Conservation (phyloP, 345 rosid genomes). For the Kernera saxatilis region DNA sequence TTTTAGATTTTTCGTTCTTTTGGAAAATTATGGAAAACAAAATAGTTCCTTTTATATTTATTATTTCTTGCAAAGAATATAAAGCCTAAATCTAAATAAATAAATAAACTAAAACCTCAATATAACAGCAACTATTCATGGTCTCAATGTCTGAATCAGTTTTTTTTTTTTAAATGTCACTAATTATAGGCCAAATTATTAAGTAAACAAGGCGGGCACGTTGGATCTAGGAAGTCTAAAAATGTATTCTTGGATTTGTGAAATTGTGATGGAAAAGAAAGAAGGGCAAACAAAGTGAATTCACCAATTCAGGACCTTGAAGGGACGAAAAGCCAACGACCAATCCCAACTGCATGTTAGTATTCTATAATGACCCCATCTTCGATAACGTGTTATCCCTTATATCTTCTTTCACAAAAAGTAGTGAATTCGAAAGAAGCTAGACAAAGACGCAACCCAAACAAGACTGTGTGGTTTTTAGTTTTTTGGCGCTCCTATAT, state of each 20-base stretch:
- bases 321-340: slow-evolving; percentile 15
- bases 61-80: too few species aligned
- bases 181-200: neutral
- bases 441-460: neutral
- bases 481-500: neutral
- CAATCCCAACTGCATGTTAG: neutral
- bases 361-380: slow-evolving; percentile 5
- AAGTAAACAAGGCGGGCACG: slow-evolving; percentile 14
- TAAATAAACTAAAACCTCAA: too few species aligned
- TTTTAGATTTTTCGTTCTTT: too few species aligned
- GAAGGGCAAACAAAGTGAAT: neutral
- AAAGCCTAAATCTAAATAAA: too few species aligned
- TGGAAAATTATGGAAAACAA: too few species aligned
- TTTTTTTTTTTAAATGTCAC: too few species aligned
- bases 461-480: neutral
- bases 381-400: neutral
- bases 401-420: neutral
- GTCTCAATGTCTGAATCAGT: too few species aligned
- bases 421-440: neutral
- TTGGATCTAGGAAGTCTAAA: neutral
- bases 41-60: too few species aligned
- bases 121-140: too few species aligned
- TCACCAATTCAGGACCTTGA: neutral
- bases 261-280: neutral
- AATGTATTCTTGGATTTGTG: neutral